Base-by-base conservation (phyloP, 2,329 filamentous ascomycete species). In the Fusarium goolgardi region DNA sequence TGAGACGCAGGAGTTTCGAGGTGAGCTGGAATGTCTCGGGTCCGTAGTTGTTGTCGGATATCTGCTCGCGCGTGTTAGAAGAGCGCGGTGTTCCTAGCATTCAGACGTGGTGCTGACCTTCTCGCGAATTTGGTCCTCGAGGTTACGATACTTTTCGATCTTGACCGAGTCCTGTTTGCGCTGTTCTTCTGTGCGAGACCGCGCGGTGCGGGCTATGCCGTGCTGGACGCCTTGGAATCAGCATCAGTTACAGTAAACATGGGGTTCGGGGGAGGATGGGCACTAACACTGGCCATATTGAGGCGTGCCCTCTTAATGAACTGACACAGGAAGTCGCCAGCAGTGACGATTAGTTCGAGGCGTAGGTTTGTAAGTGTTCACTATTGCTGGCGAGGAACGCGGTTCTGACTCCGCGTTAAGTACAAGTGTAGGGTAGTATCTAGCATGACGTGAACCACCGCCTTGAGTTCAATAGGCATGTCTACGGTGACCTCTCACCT, bases 131-230 rank as follows among this genome's bases (percentile, higher is more conserved):
- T 88, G 80, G 54, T 86, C 82, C 67, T 94, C 92, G 43, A 97
- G 82, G 13, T 85, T 81, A 70, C 88, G 89, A 79, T 97, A 97
- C 67, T 89, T 86, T 59, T 84, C 81, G 74, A 97, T 97, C 78
- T 91, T 91, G 71, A 88, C 86, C 57, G 88, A 84, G 78, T 96
- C 93, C 77, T 89, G 87, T 70, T 88, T 84, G 59, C 87, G 86
- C 75, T 91, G 88, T 76, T 92, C 88, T 73, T 91, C 89, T 71
- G 91, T 91, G 71, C 86, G 85, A 73, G 75, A 71, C 72, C 85
- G 83, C 65, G 85, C 84, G 64, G 87, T 85, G 75, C 94, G 91
- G 75, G 92, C 87, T 78, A 96, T 86, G 76, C 93, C 93, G 86
- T 97, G 94, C 93, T 97, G 58, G 52, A 54, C 21, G 55, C 55